Conservation (phyloP, 2,329 filamentous ascomycete genomes). For the Fusarium proliferatum region DNA sequence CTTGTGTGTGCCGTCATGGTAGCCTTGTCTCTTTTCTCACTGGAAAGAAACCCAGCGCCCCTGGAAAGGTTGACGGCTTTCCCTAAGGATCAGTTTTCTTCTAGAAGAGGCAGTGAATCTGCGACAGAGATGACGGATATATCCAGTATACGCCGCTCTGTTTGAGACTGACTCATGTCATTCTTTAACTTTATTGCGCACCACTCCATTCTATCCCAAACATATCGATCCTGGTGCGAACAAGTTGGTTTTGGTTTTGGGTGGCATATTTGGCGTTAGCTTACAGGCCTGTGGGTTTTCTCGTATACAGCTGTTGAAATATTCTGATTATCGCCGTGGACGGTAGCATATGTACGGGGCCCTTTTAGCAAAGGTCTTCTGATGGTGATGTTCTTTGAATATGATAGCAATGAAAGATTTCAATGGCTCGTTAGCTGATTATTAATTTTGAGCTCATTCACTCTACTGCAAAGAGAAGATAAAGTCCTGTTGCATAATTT, state of each 20-base stretch:
- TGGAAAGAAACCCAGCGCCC: slow-evolving; percentile 55
- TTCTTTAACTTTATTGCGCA: neutral
- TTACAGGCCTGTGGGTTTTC: neutral
- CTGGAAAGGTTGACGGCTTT: slow-evolving; percentile 47
- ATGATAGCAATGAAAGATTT: neutral
- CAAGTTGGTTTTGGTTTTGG: slow-evolving; percentile 11
- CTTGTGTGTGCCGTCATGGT: slow-evolving; percentile 57
- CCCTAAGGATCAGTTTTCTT: slow-evolving; percentile 44
- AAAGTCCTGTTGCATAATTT: neutral
- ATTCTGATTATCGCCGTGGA: neutral
- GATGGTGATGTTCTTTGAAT: neutral
- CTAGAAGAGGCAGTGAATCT: slow-evolving; percentile 52
- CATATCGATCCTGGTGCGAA: neutral
- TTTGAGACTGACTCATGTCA: neutral
- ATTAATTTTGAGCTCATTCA: neutral
- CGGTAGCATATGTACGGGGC: neutral
- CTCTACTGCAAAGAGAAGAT: neutral
- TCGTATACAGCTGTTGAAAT: neutral
- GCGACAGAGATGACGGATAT: slow-evolving; percentile 52
- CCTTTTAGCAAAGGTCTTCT: neutral
- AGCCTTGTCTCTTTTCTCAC: slow-evolving; percentile 56
- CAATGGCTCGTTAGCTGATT: neutral
- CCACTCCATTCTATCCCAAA: neutral
- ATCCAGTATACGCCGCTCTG: slow-evolving; percentile 34
- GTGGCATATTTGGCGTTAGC: slow-evolving; percentile 19